Evolutionary conservation across 352 stramenopile species (phyloP).

Genomic region (Salisapilia sapeloensis): DNA sequence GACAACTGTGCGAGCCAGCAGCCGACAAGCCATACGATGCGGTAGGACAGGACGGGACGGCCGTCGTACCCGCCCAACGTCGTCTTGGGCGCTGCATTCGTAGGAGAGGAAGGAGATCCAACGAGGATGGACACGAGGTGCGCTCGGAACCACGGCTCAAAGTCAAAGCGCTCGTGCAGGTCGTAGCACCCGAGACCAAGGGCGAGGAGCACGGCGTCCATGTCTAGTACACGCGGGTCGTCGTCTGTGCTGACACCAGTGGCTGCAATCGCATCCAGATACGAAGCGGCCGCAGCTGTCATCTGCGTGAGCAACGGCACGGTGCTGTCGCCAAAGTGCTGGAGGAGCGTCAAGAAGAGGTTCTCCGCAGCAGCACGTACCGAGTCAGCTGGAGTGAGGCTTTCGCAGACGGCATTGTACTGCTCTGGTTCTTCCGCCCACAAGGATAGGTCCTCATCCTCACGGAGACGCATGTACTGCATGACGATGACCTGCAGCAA

Average conservation of each 20-base stretch:
- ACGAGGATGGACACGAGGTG: slow-evolving; percentile 59
- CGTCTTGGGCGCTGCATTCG: slow-evolving; percentile 6
- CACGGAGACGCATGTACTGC: slow-evolving; percentile 48
- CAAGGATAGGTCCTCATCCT: slow-evolving; percentile 39
- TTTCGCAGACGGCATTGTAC: slow-evolving; percentile 49
- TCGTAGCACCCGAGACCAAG: slow-evolving; percentile 74
- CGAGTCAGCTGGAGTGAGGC: slow-evolving; percentile 56
- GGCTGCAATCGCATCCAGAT: slow-evolving; percentile 17
- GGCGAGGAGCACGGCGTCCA: slow-evolving; percentile 64
- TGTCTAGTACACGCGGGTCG: slow-evolving; percentile 24
- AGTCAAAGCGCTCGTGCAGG: slow-evolving; percentile 76
- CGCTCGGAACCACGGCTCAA: slow-evolving; percentile 69
- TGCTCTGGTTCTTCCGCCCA: slow-evolving; percentile 55
- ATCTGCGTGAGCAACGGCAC: slow-evolving; percentile 57
- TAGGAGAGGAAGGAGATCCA: no score
- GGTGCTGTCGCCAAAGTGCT: slow-evolving; percentile 47
- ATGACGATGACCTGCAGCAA: slow-evolving; percentile 59
- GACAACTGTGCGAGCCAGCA: slow-evolving; percentile 76
- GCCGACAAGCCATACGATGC: slow-evolving; percentile 75
- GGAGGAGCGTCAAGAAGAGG: slow-evolving; percentile 65
- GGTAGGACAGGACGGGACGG: slow-evolving; percentile 48
- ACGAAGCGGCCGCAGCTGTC: slow-evolving; percentile 27
- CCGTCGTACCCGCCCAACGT: slow-evolving; percentile 17
- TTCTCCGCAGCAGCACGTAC: slow-evolving; percentile 71
- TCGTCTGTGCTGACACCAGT: slow-evolving; percentile 3